Evolutionary conservation across 2,329 filamentous ascomycete genomes (phyloP), one percentile per base, ranked within the genome.

Genomic region (Aspergillus amoenus): DNA sequence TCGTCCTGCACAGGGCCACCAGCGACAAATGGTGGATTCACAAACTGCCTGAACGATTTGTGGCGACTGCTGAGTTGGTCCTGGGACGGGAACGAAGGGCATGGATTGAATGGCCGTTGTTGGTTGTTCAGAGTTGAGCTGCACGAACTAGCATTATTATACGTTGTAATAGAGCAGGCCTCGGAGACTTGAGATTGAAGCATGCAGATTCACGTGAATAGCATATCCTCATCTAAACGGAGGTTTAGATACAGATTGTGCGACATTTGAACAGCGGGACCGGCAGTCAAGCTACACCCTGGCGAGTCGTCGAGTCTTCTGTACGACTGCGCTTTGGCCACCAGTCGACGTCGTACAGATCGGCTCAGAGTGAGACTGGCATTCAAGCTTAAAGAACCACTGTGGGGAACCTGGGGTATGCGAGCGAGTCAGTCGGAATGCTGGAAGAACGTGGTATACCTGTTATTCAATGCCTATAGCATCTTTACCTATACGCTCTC

Each of bases 31-130:
- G 53, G 53, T 56, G 53, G 53, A 45, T 21, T 5, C 45, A 50
- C 7, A 27, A 32, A 18, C 18, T 56, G 12, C 30, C 53, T 15
- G 8, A 21, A 6, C 40, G 43, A 3, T 50, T 44, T 11, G 39
- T 56, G 12, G 40, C 40, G 13, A 50, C 32, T 15, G 46, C 53
- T 4, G 53, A 49, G 6, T 11, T 50, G 30, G 30, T 45, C 8
- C 46, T 56, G 5, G 53, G 46, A 5, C 24, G 11, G 40, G 45
- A 55, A 5, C 17, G 46, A 24, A 50, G 32, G n/a, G 46, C 2
- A 6, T 56, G 45, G 46, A 43, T 56, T 39, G 53, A 43, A 6
- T 56, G 53, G 53, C 53, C 53, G 11, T 30, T 37, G 49, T 9
- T 34, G 49, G 49, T 52, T 12, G 39, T 52, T 12, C 12, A 13